phyloP scores from a whole-genome alignment of 2,329 filamentous ascomycete genomes.

The Sporothrix dimorphospora region DNA sequence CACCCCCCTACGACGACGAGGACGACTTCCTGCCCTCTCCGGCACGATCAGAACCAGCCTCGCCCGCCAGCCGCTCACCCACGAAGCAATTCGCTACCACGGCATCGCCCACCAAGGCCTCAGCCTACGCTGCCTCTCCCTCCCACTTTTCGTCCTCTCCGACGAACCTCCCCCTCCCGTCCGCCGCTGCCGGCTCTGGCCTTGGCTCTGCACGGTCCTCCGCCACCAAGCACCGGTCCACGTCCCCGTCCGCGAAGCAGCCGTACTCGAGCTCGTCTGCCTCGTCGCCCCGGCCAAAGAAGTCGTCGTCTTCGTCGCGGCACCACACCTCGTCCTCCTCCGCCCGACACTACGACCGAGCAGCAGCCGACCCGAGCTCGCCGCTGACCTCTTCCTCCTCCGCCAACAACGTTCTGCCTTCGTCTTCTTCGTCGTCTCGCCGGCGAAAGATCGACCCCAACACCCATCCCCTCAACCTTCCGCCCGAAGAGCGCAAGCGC shows the following conservation, averaged over 20 bases:
- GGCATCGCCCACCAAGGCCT: constrained; percentile 25
- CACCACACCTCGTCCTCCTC: constrained; percentile 5
- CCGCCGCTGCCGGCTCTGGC: constrained; percentile 37
- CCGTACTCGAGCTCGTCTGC: background rate
- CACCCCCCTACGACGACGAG: constrained; percentile 43
- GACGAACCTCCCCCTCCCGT: background rate
- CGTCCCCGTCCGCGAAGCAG: constrained; percentile 11
- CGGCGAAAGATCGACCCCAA: constrained; percentile 65
- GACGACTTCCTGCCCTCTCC: constrained; percentile 37
- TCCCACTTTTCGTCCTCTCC: constrained; percentile 6
- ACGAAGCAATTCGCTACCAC: constrained; percentile 39
- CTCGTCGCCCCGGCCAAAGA: constrained; percentile 21
- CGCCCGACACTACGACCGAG: background rate
- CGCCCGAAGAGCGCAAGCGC: constrained; percentile 83
- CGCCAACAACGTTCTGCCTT: constrained; percentile 36
- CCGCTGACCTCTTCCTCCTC: constrained; percentile 18
- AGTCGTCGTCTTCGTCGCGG: constrained; percentile 19
- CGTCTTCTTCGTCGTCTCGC: constrained; percentile 50
- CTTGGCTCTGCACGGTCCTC: constrained; percentile 37
- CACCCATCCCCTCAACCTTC: constrained; percentile 86
- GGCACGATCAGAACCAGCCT: constrained; percentile 30
- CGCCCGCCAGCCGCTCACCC: constrained; percentile 36
- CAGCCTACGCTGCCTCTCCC: constrained; percentile 14
- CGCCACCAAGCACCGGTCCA: constrained; percentile 35
- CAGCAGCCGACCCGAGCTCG: background rate